Base-by-base conservation (phyloP, 2,329 filamentous ascomycete genomes). In the Diaporthe citri region DNA sequence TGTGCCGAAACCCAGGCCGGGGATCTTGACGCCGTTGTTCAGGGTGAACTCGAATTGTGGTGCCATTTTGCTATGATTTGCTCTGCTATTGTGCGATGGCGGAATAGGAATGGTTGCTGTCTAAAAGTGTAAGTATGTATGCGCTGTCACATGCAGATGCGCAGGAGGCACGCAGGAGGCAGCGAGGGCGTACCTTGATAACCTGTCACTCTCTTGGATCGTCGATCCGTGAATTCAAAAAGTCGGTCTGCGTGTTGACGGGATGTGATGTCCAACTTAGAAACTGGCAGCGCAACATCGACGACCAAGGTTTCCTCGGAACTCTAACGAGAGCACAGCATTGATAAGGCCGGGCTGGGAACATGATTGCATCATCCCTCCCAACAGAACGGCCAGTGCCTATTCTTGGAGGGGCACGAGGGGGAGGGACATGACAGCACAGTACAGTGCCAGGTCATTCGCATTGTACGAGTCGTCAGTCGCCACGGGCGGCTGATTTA, bases 1-100 rank as follows among this genome's bases (percentile, higher is more conserved):
- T 78, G 91, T 93, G 78, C 91, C 91, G 79, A 93, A 93, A 36
- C 91, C 91, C 43, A 93, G 84, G 64, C 86, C 90, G 76, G 91
- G 91, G 78, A 93, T 90, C 81, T 86, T 87, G 75, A 92, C 88
- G 74, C 86, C 86, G 77, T 88, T 87, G 83, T 86, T 86, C 76
- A 88, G 83, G 55, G 84, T 87, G 79, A 86, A 87, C 4, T 81
- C 84, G 48, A 70, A 66, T 62, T 76, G 75, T n/a, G 75, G 20
- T 72, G 74, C 48, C 22, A 74, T 78, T 75, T 59, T 76, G 74
- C 48, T 80, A 75, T 59, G 77, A 59, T 13, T 46, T 41, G 46
- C 46, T 52, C 36, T 59, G 39, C 39, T 48, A 10, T 43, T 31
- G 7, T 28, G 52, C 10, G 31, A 8, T 2, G 51, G 46, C 36